These are phyloP conservation scores for Gracilariopsis chorda DNA, from an alignment of 23 red algal genomes.

Conservation along the genomic window DNA sequence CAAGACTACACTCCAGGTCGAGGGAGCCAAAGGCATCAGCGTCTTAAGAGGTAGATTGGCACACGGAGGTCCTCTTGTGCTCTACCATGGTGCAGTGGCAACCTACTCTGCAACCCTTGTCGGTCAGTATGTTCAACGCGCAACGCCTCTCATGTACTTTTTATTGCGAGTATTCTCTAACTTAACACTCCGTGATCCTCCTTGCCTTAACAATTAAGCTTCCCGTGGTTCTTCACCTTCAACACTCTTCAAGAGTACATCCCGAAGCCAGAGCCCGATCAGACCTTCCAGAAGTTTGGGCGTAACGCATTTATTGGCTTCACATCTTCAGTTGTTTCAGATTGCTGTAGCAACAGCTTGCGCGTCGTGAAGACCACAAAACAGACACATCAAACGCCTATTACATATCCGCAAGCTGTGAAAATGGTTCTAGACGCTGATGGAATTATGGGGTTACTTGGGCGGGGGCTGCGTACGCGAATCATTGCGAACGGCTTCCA, in stretches of 20 bases:
- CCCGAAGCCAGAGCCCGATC: slow-evolving; percentile 51
- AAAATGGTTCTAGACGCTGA: slow-evolving; percentile 52
- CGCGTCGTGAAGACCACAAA: slow-evolving; percentile 72
- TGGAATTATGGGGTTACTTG: slow-evolving; percentile 56
- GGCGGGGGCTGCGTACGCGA: slow-evolving; percentile 61
- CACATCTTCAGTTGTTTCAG: slow-evolving; percentile 65
- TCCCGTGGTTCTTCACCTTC: slow-evolving; percentile 72
- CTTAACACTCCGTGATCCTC: neutral
- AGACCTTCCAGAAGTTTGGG: slow-evolving; percentile 65
- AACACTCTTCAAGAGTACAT: slow-evolving; percentile 62
- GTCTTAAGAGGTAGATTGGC: slow-evolving; percentile 27
- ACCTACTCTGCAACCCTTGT: slow-evolving; percentile 61
- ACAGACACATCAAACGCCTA: slow-evolving; percentile 56
- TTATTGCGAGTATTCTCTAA: neutral
- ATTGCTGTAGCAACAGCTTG: slow-evolving; percentile 65
- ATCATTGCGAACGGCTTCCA: slow-evolving; percentile 82
- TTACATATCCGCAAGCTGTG: slow-evolving; percentile 49
- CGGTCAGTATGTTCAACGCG: slow-evolving; percentile 39
- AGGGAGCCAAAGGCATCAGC: slow-evolving; percentile 62
- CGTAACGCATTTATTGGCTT: slow-evolving; percentile 74
- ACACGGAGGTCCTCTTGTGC: slow-evolving; percentile 46
- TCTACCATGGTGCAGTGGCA: slow-evolving; percentile 66
- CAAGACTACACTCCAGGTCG: slow-evolving; percentile 73
- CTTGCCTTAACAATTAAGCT: neutral
- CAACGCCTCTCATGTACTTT: neutral